These are phyloP conservation scores for Claviceps africana DNA, from an alignment of 2,329 filamentous ascomycete genomes.

Conservation along the genomic window DNA sequence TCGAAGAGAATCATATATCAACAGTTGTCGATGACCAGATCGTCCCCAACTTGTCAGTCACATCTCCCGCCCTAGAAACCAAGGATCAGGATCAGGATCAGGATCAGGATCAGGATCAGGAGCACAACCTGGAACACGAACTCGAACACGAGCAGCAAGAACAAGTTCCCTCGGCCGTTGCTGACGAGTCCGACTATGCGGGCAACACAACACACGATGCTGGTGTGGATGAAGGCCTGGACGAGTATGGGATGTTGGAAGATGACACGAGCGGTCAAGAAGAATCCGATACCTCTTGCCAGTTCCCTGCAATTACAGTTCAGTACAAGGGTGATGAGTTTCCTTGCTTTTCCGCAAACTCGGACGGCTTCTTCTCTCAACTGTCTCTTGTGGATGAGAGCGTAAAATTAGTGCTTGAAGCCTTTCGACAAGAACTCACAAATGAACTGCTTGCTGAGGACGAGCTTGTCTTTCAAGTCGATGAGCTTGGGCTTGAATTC, in stretches of 20 bases:
- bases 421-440: conserved; percentile 30
- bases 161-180: no score
- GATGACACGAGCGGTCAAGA: conserved; percentile 1
- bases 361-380: conserved; percentile 32
- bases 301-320: conserved; percentile 25
- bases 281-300: conserved; percentile 5
- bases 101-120: no score
- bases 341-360: conserved; percentile 23
- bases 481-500: conserved; percentile 39
- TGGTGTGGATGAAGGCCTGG: not conserved
- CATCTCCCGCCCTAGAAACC: not conserved
- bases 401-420: conserved; percentile 29
- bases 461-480: conserved; percentile 36
- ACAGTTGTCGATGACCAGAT: not conserved
- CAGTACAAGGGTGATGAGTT: conserved; percentile 30
- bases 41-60: not conserved
- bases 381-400: conserved; percentile 26
- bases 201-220: conserved; percentile 2
- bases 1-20: not conserved
- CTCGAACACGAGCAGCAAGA: not conserved
- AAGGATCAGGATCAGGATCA: no score
- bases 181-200: not conserved
- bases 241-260: not conserved
- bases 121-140: no score
- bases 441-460: conserved; percentile 31